A percentile compares a stretch with the other conserved stretches of the same genome.
Conservation (phyloP, 2,329 filamentous ascomycete species). For the Paecilomyces fulvus region DNA sequence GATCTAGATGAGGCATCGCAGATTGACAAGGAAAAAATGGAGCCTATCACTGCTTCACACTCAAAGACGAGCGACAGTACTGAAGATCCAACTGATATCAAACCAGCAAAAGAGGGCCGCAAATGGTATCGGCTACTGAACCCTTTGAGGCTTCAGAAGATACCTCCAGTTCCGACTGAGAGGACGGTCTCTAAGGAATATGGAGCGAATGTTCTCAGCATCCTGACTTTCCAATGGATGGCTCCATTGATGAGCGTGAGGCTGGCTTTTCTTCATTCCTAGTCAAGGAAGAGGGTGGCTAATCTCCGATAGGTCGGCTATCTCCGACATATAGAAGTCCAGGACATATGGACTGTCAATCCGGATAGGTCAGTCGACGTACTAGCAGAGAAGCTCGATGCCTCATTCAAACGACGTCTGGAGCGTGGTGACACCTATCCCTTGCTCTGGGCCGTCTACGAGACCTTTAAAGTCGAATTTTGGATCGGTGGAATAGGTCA, state of each 20-base stretch:
- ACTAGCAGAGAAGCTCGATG: slow-evolving; percentile 58
- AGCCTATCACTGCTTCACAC: slow-evolving; percentile 2
- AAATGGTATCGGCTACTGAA: slow-evolving; percentile 36
- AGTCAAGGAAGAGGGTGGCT: slow-evolving; percentile 6
- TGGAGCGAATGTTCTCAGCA: slow-evolving; percentile 63
- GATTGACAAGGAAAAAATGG: slow-evolving; percentile 6
- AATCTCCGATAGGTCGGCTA: slow-evolving; percentile 59
- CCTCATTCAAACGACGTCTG: slow-evolving; percentile 60
- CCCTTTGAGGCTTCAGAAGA: slow-evolving; percentile 37
- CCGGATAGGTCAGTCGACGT: slow-evolving; percentile 65
- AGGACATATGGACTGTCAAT: slow-evolving; percentile 85
- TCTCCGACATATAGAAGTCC: slow-evolving; percentile 68
- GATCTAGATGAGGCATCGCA: not conserved
- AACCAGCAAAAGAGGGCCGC: slow-evolving; percentile 10
- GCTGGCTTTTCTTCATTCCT: slow-evolving; percentile 7
- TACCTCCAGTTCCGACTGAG: slow-evolving; percentile 49
- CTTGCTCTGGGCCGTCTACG: slow-evolving; percentile 71
- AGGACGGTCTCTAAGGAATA: slow-evolving; percentile 58
- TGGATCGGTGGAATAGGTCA: slow-evolving; percentile 73
- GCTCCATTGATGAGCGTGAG: slow-evolving; percentile 70
- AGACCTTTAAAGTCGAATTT: slow-evolving; percentile 79
- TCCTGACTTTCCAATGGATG: slow-evolving; percentile 83
- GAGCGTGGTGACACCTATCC: slow-evolving; percentile 63
- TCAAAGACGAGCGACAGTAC: slow-evolving; percentile 5
- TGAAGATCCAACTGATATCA: slow-evolving; percentile 4